These are phyloP conservation scores for Parachlorella kessleri DNA, from an alignment of 139 green algal species.

Conservation along the genomic window DNA sequence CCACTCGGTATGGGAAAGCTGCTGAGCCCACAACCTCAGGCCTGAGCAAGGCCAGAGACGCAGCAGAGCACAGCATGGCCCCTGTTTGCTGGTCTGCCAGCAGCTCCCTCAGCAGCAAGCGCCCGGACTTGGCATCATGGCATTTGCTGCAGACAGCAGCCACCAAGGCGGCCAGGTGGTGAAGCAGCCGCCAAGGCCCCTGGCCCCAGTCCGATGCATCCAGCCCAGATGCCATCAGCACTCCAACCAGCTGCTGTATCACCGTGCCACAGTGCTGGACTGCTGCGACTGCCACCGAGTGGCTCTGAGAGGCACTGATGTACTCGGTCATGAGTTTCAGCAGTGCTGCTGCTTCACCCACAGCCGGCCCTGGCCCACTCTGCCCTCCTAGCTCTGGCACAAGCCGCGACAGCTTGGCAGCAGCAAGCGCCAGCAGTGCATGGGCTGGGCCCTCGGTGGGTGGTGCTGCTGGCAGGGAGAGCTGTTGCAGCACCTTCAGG, in stretches of 20 bases:
- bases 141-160: constrained; percentile 5
- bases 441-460: background rate
- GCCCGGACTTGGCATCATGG: constrained; percentile 23
- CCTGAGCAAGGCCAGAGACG: constrained; percentile 19
- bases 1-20: background rate
- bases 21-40: background rate
- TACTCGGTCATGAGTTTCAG: constrained; percentile 33
- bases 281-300: background rate
- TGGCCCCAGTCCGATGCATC: constrained; percentile 3
- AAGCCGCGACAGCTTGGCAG: background rate
- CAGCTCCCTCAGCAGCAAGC: constrained; percentile 10
- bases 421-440: background rate
- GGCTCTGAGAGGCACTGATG: background rate
- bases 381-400: background rate
- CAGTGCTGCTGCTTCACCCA: background rate
- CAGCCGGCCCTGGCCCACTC: background rate
- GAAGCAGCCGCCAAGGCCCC: constrained; percentile 26
- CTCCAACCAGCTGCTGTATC: constrained; percentile 14
- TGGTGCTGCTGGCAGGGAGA: constrained; percentile 2
- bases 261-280: constrained; percentile 8
- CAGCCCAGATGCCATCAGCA: constrained; percentile 19
- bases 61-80: constrained; percentile 4
- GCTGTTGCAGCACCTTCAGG: constrained; percentile 2
- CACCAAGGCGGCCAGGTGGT: constrained; percentile 11
- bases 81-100: constrained; percentile 25